Evolutionary conservation across 257 asterid genomes (phyloP), one percentile per base, ranked within the genome.

Genomic region (Solanum gandarillasii): DNA sequence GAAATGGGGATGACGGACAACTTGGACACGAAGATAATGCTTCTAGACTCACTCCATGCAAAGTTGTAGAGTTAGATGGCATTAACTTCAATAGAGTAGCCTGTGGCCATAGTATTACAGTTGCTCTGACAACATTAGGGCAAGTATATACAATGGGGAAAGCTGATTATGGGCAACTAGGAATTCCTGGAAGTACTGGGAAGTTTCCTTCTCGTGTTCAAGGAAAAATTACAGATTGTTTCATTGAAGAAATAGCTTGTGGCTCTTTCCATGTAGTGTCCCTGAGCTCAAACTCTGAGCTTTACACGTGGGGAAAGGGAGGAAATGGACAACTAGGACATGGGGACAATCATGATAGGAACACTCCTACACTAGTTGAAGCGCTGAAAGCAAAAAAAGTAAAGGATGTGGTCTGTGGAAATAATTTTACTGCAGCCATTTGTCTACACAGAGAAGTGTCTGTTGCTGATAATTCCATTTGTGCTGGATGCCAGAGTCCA

Each of bases 281-380:
- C 89, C 83, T 94, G 88, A 92, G 92, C 86, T 93, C 95, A 67
- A 88, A 90, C 41, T 91, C 92, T 20, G 97, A 95, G 89, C 91
- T 93, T 76, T 95, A 91, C 91, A 94, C 97, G 25, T 95, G 98
- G 98, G 98, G 98, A 55, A 93, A 89, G 86, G 97, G 97, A 36
- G 87, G 86, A 87, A 91, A 91, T 83, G 98, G 98, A 62, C 97
- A 93, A 83, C 89, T 94, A 90, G 98, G 97, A 72, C 98, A 95
- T 88, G 97, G 96, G 58, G 97, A 93, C 86, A 89, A 89, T 81
- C 88, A 86, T 43, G 91, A 94, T 83, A 88, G 92, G 86, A 73
- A 87, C 71, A 90, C 91, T 85, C 97, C 98, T 79, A 92, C 94
- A 39, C 89, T 87, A 36, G 94, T 95, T 60, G 93, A 93, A 89